These are phyloP conservation scores for Coix lacrymajobi DNA, from an alignment of 176 grass and related monocot genomes.

Conservation along the genomic window DNA sequence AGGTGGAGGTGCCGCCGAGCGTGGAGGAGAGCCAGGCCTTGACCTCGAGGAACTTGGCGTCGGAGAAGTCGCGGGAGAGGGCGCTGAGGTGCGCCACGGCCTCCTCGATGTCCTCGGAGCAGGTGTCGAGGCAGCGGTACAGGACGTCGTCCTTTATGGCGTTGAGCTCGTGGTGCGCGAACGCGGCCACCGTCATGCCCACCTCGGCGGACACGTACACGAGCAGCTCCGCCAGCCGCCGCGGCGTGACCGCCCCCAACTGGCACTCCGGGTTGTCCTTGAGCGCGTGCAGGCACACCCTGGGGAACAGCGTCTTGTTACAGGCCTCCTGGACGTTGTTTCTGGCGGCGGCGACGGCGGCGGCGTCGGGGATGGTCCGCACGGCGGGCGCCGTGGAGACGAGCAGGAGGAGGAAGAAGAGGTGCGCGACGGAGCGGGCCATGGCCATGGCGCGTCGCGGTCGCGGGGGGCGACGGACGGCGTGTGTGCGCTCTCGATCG, in stretches of 20 bases:
- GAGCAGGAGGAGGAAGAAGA: slow-evolving; percentile 9
- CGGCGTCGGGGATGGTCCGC: not conserved
- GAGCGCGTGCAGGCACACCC: slow-evolving; percentile 23
- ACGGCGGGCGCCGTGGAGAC: not conserved
- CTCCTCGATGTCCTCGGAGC: slow-evolving; percentile 50
- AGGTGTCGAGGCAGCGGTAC: slow-evolving; percentile 34
- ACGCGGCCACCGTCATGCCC: slow-evolving; percentile 30
- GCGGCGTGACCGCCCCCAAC: slow-evolving; percentile 16
- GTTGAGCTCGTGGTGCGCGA: slow-evolving; percentile 31
- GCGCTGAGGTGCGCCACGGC: slow-evolving; percentile 47
- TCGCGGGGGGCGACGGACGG: not conserved
- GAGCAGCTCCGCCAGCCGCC: slow-evolving; percentile 39
- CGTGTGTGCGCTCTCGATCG: not conserved
- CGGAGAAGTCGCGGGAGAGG: slow-evolving; percentile 35
- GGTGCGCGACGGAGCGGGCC: not conserved
- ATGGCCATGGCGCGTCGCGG: not conserved
- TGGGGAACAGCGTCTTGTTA: slow-evolving; percentile 43
- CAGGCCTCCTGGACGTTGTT: slow-evolving; percentile 33
- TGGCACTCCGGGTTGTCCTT: slow-evolving; percentile 26
- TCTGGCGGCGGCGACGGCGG: not conserved
- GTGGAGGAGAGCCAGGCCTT: slow-evolving; percentile 31
- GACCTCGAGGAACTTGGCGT: slow-evolving; percentile 42
- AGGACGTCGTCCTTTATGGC: not conserved
- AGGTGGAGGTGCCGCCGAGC: slow-evolving; percentile 26
- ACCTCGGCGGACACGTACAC: slow-evolving; percentile 32